Evolutionary conservation across 495 filamentous ascomycete genomes (phyloP).

Genomic region (Penicillium tannophilum): DNA sequence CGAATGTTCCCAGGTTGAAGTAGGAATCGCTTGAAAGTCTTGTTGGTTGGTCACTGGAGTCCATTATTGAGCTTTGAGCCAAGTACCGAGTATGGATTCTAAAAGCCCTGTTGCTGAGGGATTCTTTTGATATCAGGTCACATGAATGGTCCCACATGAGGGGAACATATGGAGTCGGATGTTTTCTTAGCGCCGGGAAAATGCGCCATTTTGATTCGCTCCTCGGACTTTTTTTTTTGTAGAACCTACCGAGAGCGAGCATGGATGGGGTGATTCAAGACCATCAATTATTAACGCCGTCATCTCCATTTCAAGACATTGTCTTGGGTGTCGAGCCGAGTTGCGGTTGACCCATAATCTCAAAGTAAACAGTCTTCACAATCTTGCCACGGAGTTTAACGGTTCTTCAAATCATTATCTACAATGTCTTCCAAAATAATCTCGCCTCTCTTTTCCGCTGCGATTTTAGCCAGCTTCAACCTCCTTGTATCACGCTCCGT

Average conservation of each 20-base stretch:
- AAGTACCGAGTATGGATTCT: not conserved
- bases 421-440: constrained; percentile 47
- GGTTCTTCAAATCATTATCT: constrained; percentile 36
- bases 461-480: constrained; percentile 42
- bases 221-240: constrained; percentile 18
- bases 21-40: constrained; percentile 46
- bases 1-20: constrained; percentile 58
- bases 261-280: not conserved
- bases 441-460: constrained; percentile 40
- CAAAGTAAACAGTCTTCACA: too few species aligned
- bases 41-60: constrained; percentile 1
- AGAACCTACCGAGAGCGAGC: not conserved
- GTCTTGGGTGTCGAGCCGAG: too few species aligned
- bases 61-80: constrained; percentile 5
- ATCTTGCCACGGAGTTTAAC: not conserved
- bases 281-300: too few species aligned
- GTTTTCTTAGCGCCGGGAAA: constrained; percentile 14
- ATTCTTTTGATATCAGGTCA: constrained; percentile 2
- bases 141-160: constrained; percentile 8
- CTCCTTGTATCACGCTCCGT: constrained; percentile 33
- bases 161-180: constrained; percentile 16
- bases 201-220: constrained; percentile 12
- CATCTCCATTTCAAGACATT: too few species aligned
- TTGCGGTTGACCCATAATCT: too few species aligned
- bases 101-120: not conserved